Conservation (phyloP, 1,139 yeast species). For the Nakaseomyces bracarensis region DNA sequence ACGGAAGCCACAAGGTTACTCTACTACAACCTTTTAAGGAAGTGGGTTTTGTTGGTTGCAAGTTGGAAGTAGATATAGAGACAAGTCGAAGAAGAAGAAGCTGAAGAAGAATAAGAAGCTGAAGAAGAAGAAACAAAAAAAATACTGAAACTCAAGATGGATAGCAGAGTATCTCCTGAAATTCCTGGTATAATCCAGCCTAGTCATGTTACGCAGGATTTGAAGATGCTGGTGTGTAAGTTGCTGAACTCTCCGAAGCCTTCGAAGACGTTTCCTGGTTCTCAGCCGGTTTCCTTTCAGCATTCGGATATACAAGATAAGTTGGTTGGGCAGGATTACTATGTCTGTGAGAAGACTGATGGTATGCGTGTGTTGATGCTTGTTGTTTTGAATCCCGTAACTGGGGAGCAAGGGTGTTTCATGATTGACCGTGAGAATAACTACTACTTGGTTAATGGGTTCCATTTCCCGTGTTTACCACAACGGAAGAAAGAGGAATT, state of each 20-base stretch:
- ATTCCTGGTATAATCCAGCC: slow-evolving; percentile 80
- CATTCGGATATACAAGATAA: slow-evolving; percentile 60
- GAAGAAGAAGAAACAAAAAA: not conserved
- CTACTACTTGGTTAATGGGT: slow-evolving; percentile 67
- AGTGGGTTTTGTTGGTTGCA: too few species aligned
- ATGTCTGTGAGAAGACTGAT: slow-evolving; percentile 93
- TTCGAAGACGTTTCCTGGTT: slow-evolving; percentile 57
- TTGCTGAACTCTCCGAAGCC: slow-evolving; percentile 43
- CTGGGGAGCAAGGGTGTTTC: slow-evolving; percentile 69
- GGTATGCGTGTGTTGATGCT: slow-evolving; percentile 77
- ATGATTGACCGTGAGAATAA: slow-evolving; percentile 83
- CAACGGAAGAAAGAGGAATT: slow-evolving; percentile 40
- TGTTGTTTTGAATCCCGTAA: slow-evolving; percentile 55
- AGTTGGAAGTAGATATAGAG: too few species aligned
- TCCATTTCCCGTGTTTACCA: slow-evolving; percentile 69
- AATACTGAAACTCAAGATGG: too few species aligned
- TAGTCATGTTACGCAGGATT: slow-evolving; percentile 57
- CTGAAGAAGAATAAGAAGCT: not conserved
- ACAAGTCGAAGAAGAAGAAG: too few species aligned
- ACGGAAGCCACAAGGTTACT: too few species aligned
- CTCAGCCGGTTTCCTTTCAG: slow-evolving; percentile 92
- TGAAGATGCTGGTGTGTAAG: slow-evolving; percentile 62
- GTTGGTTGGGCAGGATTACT: slow-evolving; percentile 57
- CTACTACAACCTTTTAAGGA: too few species aligned
- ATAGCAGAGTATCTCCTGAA: slow-evolving; percentile 61